These are phyloP conservation scores for Cyclotella kingstonii DNA, from an alignment of 108 stramenopile genomes.

Conservation along the genomic window DNA sequence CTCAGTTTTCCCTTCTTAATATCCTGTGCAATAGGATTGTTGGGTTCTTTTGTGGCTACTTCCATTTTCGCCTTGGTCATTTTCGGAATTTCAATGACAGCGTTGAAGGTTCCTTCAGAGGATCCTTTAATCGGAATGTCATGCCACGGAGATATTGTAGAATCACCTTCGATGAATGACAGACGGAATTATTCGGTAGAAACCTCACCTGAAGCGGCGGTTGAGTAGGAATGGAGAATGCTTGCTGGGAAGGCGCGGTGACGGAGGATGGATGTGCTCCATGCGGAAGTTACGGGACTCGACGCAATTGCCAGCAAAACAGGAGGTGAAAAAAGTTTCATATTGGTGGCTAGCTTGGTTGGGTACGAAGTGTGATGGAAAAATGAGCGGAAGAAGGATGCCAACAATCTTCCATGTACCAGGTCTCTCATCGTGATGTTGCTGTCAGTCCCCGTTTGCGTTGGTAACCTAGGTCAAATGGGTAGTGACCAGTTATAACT, in stretches of 20 bases:
- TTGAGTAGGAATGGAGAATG: conserved; percentile 52
- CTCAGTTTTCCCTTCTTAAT: conserved; percentile 98
- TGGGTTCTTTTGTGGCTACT: conserved; percentile 94
- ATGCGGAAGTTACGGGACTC: conserved; percentile 55
- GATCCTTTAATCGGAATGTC: conserved; percentile 75
- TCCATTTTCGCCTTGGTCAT: conserved; percentile 99
- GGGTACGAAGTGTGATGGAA: neutral
- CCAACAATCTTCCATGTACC: conserved; percentile 3
- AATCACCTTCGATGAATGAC: conserved; percentile 64
- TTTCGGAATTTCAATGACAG: conserved; percentile 97
- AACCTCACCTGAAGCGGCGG: conserved; percentile 60
- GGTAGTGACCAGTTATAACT: no score
- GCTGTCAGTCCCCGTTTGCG: no score
- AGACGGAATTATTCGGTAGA: conserved; percentile 87
- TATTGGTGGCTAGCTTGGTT: conserved; percentile 18
- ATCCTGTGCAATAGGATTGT: conserved; percentile 98
- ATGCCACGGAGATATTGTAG: conserved; percentile 81
- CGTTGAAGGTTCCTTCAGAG: conserved; percentile 77
- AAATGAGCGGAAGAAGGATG: conserved; percentile 4
- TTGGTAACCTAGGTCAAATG: no score
- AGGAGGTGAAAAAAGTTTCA: conserved; percentile 65
- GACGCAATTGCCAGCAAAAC: conserved; percentile 52
- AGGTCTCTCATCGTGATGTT: neutral
- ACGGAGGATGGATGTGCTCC: conserved; percentile 36
- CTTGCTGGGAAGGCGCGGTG: conserved; percentile 41